These are phyloP conservation scores for Litsea cubeba DNA, from an alignment of 164 flowering plant species.

Conservation along the genomic window DNA sequence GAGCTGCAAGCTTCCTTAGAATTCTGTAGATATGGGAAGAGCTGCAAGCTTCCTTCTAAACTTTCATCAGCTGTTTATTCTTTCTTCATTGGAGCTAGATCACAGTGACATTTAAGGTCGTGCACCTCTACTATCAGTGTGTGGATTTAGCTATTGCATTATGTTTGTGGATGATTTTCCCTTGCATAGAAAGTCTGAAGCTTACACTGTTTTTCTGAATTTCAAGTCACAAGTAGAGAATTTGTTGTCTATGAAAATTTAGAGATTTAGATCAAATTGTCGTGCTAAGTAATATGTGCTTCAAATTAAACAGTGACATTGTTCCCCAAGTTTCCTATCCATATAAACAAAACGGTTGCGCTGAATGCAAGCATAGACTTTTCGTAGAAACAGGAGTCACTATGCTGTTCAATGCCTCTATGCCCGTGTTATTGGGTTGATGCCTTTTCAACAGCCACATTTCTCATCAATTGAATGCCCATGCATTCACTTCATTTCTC, in stretches of 20 bases:
- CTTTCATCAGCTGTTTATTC: background rate
- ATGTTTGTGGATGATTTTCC: background rate
- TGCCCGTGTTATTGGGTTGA: background rate
- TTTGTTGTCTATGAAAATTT: too few species aligned
- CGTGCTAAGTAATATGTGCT: too few species aligned
- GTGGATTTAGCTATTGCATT: background rate
- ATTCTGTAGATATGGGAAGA: background rate
- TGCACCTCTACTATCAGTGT: background rate
- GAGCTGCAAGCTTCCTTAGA: too few species aligned
- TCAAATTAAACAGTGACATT: background rate
- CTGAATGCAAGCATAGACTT: background rate
- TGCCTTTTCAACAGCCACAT: background rate
- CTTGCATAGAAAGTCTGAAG: background rate
- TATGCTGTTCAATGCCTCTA: background rate
- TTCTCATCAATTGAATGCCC: background rate
- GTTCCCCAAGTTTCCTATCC: background rate
- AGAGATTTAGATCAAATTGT: too few species aligned
- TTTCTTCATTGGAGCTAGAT: background rate
- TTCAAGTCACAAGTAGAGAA: too few species aligned
- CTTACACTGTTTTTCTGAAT: too few species aligned
- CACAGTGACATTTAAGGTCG: background rate
- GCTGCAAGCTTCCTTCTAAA: background rate
- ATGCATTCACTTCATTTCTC: background rate
- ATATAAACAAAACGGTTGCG: background rate
- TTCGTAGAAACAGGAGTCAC: background rate